Conservation (phyloP, 2,329 filamentous ascomycete genomes). For the Aspergillus sojae region DNA sequence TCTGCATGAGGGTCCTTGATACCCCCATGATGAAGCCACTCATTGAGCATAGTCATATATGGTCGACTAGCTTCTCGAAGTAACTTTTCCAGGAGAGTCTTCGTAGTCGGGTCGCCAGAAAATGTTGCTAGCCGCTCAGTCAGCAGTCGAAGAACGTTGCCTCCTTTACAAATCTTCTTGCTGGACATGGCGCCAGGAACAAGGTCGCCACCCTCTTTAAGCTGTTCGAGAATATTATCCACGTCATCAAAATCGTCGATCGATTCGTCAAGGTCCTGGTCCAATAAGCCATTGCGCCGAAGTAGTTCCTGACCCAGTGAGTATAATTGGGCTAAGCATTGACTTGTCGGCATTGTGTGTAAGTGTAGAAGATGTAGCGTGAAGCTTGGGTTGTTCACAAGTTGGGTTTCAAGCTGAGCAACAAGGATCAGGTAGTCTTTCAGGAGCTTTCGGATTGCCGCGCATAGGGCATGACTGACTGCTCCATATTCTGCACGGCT, state of each 20-base stretch:
- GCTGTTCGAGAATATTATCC: slow-evolving; percentile 87
- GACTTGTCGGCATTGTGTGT: slow-evolving; percentile 84
- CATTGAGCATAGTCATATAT: slow-evolving; percentile 98
- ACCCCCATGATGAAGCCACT: slow-evolving; percentile 94
- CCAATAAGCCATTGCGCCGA: slow-evolving; percentile 82
- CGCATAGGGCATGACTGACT: slow-evolving; percentile 93
- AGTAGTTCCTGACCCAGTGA: slow-evolving; percentile 83
- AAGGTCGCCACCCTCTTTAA: slow-evolving; percentile 83
- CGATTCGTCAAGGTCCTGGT: slow-evolving; percentile 69
- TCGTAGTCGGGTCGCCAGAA: slow-evolving; percentile 89
- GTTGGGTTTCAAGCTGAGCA: slow-evolving; percentile 90
- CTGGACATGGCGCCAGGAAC: slow-evolving; percentile 75
- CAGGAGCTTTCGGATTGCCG: slow-evolving; percentile 86
- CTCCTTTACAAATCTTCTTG: slow-evolving; percentile 96
- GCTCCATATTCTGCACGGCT: slow-evolving; percentile 90
- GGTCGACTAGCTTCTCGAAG: slow-evolving; percentile 86
- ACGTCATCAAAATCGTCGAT: slow-evolving; percentile 80
- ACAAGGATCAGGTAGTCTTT: slow-evolving; percentile 94
- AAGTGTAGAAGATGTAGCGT: slow-evolving; percentile 92
- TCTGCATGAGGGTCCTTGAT: slow-evolving; percentile 94
- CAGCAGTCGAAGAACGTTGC: slow-evolving; percentile 84
- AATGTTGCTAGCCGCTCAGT: slow-evolving; percentile 83
- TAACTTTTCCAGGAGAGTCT: slow-evolving; percentile 76
- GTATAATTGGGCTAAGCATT: slow-evolving; percentile 90
- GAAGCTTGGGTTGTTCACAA: slow-evolving; percentile 83